Evolutionary conservation across 1,284 basidiomycete species (phyloP), one percentile per base, ranked within the genome.

Genomic region (Leccinum griseonigrum): DNA sequence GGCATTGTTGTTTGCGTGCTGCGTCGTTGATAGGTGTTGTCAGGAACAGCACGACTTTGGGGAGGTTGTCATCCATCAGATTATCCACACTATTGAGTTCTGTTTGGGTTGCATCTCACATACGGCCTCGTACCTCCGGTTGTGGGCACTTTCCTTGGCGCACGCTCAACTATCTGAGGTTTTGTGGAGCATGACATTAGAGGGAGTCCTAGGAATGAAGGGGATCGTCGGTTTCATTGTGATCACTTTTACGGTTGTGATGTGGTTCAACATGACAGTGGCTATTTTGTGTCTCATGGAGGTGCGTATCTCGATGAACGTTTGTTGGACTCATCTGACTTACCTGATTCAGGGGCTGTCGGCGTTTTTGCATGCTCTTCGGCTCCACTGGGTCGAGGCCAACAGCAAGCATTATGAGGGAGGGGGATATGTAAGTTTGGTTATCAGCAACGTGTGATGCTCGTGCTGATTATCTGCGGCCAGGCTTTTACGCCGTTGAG

Each of bases 21-120:
- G 40, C 57, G 58, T 59, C 62, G 38, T 67, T 67, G 57, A 71
- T 60, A n/a, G 31, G 61, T 65, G 55, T 60, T 66, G 60, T 66
- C 69, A 90, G 87, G 87, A 88, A 73, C 78, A 88, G 57, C 86
- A 95, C 74, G 95, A 98, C 73, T 94, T 98, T 76, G 84, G 95
- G 72, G 97, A 99, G 78, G 87, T 98, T 56, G 85, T 97, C 50
- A 94, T 99, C 63, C 95, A 99, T 79, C 97, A 98, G 76, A 83
- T 97, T 66, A 99, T 99, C 71, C 95, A 97, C 77, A 97, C 96
- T 29, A 98, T 98, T 77, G 97, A 99, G 80, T 99, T 98, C 81
- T 98, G 97, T 74, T 86, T 99, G 43, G 89, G 96, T 22, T 98
- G 97, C 77, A 98, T 99, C 74, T 99, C 97, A 66, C 98, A 99